Base-by-base conservation (phyloP, 768 basidiomycete genomes). In the Postia placenta region DNA sequence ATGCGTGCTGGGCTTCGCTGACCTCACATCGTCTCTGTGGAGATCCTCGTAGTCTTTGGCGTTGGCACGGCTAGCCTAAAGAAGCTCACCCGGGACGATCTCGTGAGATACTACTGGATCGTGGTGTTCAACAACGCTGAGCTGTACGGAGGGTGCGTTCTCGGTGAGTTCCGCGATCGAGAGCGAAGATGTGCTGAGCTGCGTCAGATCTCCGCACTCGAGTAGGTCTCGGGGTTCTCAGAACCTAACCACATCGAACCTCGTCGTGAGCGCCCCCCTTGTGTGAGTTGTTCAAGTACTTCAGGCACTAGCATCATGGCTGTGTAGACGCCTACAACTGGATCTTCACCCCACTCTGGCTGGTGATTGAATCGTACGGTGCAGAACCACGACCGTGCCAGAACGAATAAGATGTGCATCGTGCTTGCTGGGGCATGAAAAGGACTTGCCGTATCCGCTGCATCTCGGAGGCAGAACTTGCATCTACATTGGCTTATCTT, bases 11-110 rank as follows among this genome's bases (percentile, higher is more conserved):
- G 91, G 87, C 12, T 61, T 74, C 38, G 71, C 88, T 0, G 90
- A 93, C 59, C 78, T 86, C 1, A 85, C 84, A 74, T 92, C 45
- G 87, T 93, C 39, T 83, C 88, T 5, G 79, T 93, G 27, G 90
- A 93, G 63, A 64, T 92, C 48, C 71, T 93, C 53, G 92, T 91
- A 4, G 90, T 92, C 11, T 72, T 92, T 27, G 82, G 81, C 20
- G 85, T 78, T 14, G 90, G 82, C 0, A 85, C 88, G 0, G 60
- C 92, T 47, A 85, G 84, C 61, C 81, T 87, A 35, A 75, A 76
- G 52, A 81, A 83, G 60, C 72, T 92, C 22, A 66, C 80, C 20
- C 75, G 71, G 40, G 66, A 78, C 22, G 85, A 91, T 56, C 81
- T 81, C 2, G 76, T 82, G 15, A 68, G 81, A 25, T 78, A 85